Evolutionary conservation across 1,284 basidiomycete genomes (phyloP).

Genomic region (Meripilus lineatus): DNA sequence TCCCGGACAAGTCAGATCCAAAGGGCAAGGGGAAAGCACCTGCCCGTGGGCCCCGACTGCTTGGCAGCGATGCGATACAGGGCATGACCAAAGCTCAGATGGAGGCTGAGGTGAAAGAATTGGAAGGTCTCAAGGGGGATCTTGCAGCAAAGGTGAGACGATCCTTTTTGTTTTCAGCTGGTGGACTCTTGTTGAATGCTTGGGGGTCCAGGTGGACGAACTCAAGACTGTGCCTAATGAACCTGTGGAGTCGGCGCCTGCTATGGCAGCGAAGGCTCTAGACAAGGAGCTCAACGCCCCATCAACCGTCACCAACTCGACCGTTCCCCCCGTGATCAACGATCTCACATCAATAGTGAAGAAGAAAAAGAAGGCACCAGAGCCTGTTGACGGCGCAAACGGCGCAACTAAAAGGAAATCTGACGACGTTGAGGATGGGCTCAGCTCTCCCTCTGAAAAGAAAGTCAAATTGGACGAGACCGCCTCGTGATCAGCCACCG

Average conservation of each 20-base stretch:
- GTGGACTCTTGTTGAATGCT: not conserved
- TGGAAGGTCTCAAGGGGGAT: conserved; percentile 72
- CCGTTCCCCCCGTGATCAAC: conserved; percentile 49
- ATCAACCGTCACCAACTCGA: conserved; percentile 9
- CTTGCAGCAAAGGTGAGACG: conserved; percentile 69
- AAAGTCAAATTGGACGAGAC: conserved; percentile 56
- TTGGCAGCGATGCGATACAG: conserved; percentile 51
- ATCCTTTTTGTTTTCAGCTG: not conserved
- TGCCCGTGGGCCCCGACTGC: conserved; percentile 34
- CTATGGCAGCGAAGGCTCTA: conserved; percentile 60
- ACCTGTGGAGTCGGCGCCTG: conserved; percentile 51
- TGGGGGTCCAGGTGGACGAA: conserved; percentile 69
- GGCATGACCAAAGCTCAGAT: conserved; percentile 64
- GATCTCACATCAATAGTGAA: conserved; percentile 80
- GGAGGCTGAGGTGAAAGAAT: conserved; percentile 73
- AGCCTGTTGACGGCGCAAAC: conserved; percentile 39
- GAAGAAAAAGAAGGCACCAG: conserved; percentile 73
- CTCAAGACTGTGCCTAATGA: conserved; percentile 74
- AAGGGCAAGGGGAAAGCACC: conserved; percentile 67
- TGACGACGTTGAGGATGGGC: conserved; percentile 45
- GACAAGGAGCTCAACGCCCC: conserved; percentile 59
- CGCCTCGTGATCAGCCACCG: no score
- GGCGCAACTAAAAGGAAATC: conserved; percentile 77
- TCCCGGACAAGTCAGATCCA: conserved; percentile 27
- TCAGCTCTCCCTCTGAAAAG: conserved; percentile 50